Conservation (phyloP, 75 land plant genomes). For the Picea sitchensis region DNA sequence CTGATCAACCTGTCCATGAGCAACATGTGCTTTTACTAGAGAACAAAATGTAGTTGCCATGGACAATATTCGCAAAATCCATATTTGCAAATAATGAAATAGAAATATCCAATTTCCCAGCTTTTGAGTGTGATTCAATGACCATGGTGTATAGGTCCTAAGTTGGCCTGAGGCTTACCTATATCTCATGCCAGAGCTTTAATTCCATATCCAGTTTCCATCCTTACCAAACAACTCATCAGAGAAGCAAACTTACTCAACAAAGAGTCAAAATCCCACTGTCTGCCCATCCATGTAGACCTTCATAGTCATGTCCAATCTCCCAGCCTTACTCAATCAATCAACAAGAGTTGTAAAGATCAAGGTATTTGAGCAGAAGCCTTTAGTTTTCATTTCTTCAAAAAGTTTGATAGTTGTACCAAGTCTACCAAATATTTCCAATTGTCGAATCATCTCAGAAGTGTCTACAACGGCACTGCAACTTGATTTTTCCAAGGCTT, state of each 20-base stretch:
- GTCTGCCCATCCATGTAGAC: slow-evolving; percentile 63
- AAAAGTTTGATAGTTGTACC: too few species aligned
- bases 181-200: slow-evolving; percentile 76
- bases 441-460: too few species aligned
- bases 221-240: slow-evolving; percentile 67
- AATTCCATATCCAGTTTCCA: slow-evolving; percentile 72
- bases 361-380: too few species aligned
- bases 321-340: too few species aligned
- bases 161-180: slow-evolving; percentile 59
- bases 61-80: slow-evolving; percentile 71
- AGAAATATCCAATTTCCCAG: slow-evolving; percentile 72
- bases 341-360: too few species aligned
- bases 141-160: slow-evolving; percentile 68
- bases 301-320: too few species aligned
- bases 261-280: slow-evolving; percentile 45
- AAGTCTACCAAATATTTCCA: too few species aligned
- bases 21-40: too few species aligned
- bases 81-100: slow-evolving; percentile 62
- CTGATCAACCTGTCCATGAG: slow-evolving; percentile 34
- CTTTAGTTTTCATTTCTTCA: too few species aligned
- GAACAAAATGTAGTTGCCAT: not conserved
- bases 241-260: not conserved
- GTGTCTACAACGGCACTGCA: too few species aligned
- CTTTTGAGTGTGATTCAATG: slow-evolving; percentile 75
- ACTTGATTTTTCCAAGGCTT: too few species aligned